Base-by-base conservation (phyloP, 1,284 basidiomycete genomes). In the Ganoderma boninense region DNA sequence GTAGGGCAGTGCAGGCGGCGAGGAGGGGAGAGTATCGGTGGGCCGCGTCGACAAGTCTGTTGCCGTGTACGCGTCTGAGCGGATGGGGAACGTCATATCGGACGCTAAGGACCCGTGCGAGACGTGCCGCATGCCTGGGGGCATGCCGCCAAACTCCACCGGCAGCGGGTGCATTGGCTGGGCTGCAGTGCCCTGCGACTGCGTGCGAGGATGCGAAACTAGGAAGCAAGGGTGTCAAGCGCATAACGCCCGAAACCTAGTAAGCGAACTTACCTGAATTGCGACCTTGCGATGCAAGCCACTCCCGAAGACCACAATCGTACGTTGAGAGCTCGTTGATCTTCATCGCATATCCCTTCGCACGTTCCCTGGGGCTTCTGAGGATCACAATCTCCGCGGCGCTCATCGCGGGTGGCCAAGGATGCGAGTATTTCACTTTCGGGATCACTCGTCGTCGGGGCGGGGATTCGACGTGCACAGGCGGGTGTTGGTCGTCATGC, bases 251-350 rank as follows among this genome's bases (percentile, higher is more conserved):
- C 13, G 16, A 20, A 8, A 7, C 23, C 10, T 26, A 8, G 52
- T 11, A 43, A n/a, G 10, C n/a, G 10, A 13, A 81, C 86, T 68
- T 77, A 94, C 94, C 86, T 83, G 86, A 85, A 69, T 57, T 57
- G 54, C 60, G 60, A 43, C 60, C 40, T n/a, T 62, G 42, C 14
- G 60, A 62, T 29, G 82, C 75, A 60, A 95, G 84, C 96, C 96
- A 97, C 32, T 93, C 91, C 18, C 84, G 83, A 70, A 97, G 80
- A 23, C 96, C 95, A 76, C 92, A 93, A 77, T 97, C 94, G 74
- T 90, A 90, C 70, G 86, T 83, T 62, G 90, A 87, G 26, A 97
- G 81, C 76, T 96, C 95, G 77, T 95, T 95, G 74, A 97, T 94
- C 81, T 95, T 96, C 71, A 84, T 82, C 10, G 94, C 93, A 78